Evolutionary conservation across 345 rosid species (phyloP), one percentile per base, ranked within the genome.

Genomic region (Trapa incisa): DNA sequence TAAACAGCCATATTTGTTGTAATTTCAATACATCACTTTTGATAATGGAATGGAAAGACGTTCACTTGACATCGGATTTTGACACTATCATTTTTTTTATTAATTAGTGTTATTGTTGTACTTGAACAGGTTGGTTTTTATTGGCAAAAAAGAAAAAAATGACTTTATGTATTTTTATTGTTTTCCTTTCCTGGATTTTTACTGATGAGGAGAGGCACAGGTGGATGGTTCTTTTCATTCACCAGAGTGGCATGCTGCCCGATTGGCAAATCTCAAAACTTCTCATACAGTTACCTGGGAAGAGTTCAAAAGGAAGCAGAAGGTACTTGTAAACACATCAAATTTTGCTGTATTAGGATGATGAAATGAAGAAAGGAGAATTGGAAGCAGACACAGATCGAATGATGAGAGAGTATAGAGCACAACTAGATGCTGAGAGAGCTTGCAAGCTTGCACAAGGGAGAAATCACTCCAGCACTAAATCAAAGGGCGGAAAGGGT

Each of bases 231-330:
- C 99, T 78, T 94, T 94, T 91, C 99, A 91, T 91, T 85, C 97
- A 83, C 99, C 99, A 94, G 97, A 82, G 82, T 94, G 99, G 99
- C 99, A 91, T 86, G 99, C 99, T 87, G 96, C 99, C 82, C 99
- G 97, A 80, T 84, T 94, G 87, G 96, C 96, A 65, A 84, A 93
- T 83, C 99, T 91, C 74, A 91, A 87, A 73, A 95, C 93, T 45
- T 86, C 99, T 54, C 92, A 89, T 66, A 91, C 99, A 0, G 60
- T 95, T 65, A 91, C 99, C 53, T 94, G 96, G 97, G 99, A 94
- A 78, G 96, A 89, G 74, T 89, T 74, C 74, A 94, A 91, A 71
- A 75, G 68, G 84, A 91, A 94, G 82, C 96, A 89, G 71, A 91
- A 89, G 93, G 99, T 94, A 72, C 22, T 22, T 16, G 7, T 13